Conservation (phyloP, 306 rosid species). For the Bauhinia variegata region DNA sequence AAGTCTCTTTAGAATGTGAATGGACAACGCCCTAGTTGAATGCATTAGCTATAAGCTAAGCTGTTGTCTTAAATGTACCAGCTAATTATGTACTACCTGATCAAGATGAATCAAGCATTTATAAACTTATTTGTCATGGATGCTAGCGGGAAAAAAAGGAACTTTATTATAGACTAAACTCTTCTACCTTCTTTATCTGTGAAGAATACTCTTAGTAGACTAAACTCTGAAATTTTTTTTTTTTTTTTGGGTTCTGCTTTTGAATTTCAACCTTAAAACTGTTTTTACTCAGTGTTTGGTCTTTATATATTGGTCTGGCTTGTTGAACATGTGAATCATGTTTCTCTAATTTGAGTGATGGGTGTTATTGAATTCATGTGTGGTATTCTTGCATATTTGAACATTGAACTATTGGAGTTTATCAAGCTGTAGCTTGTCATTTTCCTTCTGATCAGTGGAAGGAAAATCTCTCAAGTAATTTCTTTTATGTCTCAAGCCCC, state of each 20-base stretch:
- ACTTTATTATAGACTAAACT: too few species aligned
- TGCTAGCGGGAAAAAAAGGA: too few species aligned
- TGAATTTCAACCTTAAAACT: background rate
- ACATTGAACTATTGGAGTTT: slow-evolving; percentile 12
- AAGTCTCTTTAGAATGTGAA: slow-evolving; percentile 33
- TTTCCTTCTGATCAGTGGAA: slow-evolving; percentile 2
- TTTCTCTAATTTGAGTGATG: background rate
- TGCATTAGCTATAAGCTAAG: slow-evolving; percentile 29
- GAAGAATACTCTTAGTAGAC: slow-evolving; percentile 29
- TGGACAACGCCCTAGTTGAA: slow-evolving; percentile 24
- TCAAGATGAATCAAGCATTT: slow-evolving; percentile 33
- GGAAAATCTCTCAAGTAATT: slow-evolving; percentile 1
- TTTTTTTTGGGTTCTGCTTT: slow-evolving; percentile 7
- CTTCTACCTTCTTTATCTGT: background rate
- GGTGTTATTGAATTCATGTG: background rate
- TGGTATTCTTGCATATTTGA: slow-evolving; percentile 6
- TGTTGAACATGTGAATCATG: slow-evolving; percentile 18
- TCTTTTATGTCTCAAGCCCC: background rate
- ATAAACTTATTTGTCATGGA: slow-evolving; percentile 26
- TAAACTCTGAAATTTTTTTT: slow-evolving; percentile 19
- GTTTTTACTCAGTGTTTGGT: background rate
- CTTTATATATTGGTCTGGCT: slow-evolving; percentile 16
- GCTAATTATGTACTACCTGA: slow-evolving; percentile 9
- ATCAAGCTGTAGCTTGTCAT: background rate
- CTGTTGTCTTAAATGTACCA: slow-evolving; percentile 35